phyloP scores from a whole-genome alignment of 768 basidiomycete genomes.

The Chlorophyllum brunneum region DNA sequence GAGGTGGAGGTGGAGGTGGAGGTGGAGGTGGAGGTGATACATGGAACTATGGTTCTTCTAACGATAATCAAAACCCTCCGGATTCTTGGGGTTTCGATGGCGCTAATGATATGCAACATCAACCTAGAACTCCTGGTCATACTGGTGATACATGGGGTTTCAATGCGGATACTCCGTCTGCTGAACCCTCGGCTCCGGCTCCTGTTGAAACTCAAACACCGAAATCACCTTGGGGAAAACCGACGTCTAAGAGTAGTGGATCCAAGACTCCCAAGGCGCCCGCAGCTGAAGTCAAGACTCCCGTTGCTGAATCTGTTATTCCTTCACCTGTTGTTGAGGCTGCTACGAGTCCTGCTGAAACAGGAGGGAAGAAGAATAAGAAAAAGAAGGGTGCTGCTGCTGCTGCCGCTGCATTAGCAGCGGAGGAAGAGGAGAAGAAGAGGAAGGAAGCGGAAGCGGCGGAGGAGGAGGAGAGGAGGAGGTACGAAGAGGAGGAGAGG shows the following conservation, averaged over 20 bases:
- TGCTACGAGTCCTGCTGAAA: constrained; percentile 3
- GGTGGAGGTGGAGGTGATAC: constrained; percentile 12
- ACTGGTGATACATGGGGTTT: constrained; percentile 3
- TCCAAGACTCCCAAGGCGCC: constrained; percentile 3
- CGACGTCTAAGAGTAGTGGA: background rate
- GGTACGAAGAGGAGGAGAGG: constrained; percentile 9
- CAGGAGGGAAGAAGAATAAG: constrained; percentile 23
- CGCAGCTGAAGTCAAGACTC: background rate
- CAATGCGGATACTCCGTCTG: constrained; percentile 1
- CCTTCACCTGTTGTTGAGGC: constrained; percentile 14
- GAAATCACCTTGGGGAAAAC: background rate
- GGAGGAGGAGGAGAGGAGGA: constrained; percentile 11
- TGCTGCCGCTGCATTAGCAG: constrained; percentile 10
- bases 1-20: constrained; percentile 9
- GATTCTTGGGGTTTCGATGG: background rate
- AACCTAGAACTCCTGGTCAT: background rate
- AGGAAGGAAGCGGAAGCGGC: constrained; percentile 10
- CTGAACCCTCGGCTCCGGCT: constrained; percentile 8
- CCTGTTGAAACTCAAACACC: constrained; percentile 5
- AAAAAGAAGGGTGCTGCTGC: constrained; percentile 19
- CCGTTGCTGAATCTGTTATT: background rate
- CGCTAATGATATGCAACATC: no score
- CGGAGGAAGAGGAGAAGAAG: constrained; percentile 17
- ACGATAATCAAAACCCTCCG: background rate
- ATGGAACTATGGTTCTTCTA: constrained; percentile 1